These are phyloP conservation scores for Trametes meyenii DNA, from an alignment of 768 basidiomycete genomes.

Conservation along the genomic window DNA sequence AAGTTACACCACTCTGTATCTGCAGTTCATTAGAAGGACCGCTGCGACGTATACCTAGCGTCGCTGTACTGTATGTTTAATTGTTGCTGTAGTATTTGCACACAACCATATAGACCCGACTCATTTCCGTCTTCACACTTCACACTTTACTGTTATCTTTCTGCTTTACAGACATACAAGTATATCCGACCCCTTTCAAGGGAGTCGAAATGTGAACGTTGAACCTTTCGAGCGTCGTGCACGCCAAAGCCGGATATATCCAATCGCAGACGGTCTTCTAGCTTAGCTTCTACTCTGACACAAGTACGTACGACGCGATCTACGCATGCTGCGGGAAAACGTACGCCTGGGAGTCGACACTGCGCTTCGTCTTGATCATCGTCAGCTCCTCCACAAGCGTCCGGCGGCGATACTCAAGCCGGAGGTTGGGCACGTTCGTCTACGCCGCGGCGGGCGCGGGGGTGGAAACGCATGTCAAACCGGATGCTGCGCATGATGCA, in stretches of 20 bases:
- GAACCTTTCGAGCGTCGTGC: too few relatives aligned
- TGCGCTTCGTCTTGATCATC: slow-evolving; percentile 23
- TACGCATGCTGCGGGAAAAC: slow-evolving; percentile 9
- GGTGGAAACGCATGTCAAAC: not conserved
- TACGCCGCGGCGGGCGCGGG: slow-evolving; percentile 34
- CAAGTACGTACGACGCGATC: too few relatives aligned
- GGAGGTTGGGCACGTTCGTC: slow-evolving; percentile 97
- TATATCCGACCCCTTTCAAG: too few relatives aligned
- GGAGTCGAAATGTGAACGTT: too few relatives aligned
- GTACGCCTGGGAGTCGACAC: slow-evolving; percentile 19
- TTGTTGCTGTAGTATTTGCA: not conserved
- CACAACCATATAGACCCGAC: not conserved
- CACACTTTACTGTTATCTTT: too few relatives aligned
- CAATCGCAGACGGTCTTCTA: not conserved
- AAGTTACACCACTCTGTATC: too few relatives aligned
- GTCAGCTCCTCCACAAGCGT: slow-evolving; percentile 83
- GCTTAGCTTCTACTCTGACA: not conserved
- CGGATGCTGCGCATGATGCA: slow-evolving; percentile 10
- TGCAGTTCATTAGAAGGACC: too few relatives aligned
- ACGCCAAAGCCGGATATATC: too few relatives aligned
- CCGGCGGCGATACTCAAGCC: slow-evolving; percentile 88
- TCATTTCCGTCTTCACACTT: not conserved
- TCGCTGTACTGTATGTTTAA: slow-evolving; percentile 1
- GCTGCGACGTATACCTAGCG: not conserved
- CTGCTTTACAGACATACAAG: too few relatives aligned